Evolutionary conservation across 2,329 filamentous ascomycete species (phyloP).

Genomic region (Colletotrichum tabaci): DNA sequence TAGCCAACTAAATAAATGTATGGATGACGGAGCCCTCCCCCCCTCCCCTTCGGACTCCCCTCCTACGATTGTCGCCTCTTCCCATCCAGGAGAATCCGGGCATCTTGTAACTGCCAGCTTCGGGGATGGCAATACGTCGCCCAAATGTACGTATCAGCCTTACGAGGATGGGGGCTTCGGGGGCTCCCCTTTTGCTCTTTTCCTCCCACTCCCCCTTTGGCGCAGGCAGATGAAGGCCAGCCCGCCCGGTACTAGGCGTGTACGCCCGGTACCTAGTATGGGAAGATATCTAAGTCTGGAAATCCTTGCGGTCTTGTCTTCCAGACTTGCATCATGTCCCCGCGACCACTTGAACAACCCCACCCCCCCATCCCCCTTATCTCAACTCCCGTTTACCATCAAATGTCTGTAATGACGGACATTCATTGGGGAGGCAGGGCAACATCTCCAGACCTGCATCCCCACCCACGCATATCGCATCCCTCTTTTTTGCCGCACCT

Average conservation of each 20-base stretch:
- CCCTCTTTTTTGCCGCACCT: too few species aligned
- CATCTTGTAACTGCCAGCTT: neutral
- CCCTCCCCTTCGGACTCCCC: neutral
- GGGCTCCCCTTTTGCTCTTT: neutral
- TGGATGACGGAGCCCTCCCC: neutral
- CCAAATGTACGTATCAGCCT: conserved; percentile 4
- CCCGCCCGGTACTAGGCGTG: conserved; percentile 6
- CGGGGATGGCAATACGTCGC: neutral
- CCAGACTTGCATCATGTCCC: neutral
- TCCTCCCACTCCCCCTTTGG: neutral
- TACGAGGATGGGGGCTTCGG: neutral
- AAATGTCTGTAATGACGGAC: neutral
- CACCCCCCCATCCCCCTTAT: neutral
- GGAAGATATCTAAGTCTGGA: conserved; percentile 27
- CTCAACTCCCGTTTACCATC: neutral
- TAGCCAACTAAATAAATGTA: neutral
- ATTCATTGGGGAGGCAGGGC: neutral
- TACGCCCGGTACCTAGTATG: conserved; percentile 25
- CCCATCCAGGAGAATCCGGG: neutral
- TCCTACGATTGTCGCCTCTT: neutral
- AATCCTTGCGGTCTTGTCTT: conserved; percentile 33
- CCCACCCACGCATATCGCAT: neutral
- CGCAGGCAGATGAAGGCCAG: neutral
- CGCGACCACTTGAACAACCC: neutral
- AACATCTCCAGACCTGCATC: neutral